Evolutionary conservation across 2,329 filamentous ascomycete genomes (phyloP).

Genomic region (Mycosphaerella sp.): DNA sequence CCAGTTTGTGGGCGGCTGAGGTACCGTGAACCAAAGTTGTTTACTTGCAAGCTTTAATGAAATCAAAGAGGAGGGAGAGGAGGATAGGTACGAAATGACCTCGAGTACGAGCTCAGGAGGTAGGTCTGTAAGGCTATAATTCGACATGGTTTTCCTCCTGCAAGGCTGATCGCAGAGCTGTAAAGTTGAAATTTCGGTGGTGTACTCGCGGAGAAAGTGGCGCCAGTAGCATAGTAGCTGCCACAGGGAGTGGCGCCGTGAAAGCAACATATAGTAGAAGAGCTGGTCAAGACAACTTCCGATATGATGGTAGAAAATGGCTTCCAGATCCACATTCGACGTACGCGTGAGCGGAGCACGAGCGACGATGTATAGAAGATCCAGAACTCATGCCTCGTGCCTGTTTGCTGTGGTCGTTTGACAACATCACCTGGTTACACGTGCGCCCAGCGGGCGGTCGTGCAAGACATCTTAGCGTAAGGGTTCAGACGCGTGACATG

Average conservation of each 20-base stretch:
- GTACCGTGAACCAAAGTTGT: conserved; percentile 27
- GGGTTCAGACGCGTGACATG: conserved; percentile 6
- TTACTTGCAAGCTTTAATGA: conserved; percentile 37
- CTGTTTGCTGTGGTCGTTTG: conserved; percentile 7
- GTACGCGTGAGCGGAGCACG: conserved; percentile 2
- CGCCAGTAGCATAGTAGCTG: conserved; percentile 4
- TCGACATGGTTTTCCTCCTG: conserved; percentile 1
- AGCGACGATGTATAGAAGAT: conserved; percentile 2
- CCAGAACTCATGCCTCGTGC: conserved; percentile 4
- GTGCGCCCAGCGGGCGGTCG: conserved; percentile 2
- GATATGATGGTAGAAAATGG: background rate
- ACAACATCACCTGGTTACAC: conserved; percentile 8
- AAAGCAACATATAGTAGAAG: conserved; percentile 1
- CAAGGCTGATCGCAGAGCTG: background rate
- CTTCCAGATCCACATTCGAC: background rate
- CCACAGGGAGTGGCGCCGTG: background rate
- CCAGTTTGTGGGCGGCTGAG: conserved; percentile 15
- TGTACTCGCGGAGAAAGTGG: background rate
- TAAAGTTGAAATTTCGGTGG: background rate
- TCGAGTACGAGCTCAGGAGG: conserved; percentile 35
- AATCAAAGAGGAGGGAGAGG: conserved; percentile 33
- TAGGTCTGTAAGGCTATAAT: conserved; percentile 23
- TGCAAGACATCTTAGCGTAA: conserved; percentile 11
- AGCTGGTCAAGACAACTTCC: conserved; percentile 4
- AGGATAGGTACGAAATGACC: conserved; percentile 32